phyloP scores from a whole-genome alignment of 306 rosid species.

The Cucumis cinereus region DNA sequence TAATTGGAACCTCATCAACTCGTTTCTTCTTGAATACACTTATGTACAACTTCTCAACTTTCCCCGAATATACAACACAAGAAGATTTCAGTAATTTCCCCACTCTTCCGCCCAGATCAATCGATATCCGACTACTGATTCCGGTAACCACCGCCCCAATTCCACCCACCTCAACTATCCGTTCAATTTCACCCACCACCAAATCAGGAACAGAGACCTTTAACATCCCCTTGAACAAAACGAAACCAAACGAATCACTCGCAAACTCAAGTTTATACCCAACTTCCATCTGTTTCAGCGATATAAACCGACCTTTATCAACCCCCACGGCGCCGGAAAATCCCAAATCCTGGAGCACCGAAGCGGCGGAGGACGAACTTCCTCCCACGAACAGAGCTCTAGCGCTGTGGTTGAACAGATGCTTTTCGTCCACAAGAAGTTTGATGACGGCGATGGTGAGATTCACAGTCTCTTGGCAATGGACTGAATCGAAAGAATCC shows the following conservation, averaged over 20 bases:
- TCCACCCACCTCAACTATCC: conserved; percentile 66
- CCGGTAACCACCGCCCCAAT: conserved; percentile 47
- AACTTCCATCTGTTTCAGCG: conserved; percentile 23
- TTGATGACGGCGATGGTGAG: conserved; percentile 31
- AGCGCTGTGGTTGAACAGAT: conserved; percentile 22
- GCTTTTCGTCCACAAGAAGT: conserved; percentile 20
- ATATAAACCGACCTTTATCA: conserved; percentile 21
- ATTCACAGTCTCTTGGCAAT: conserved; percentile 26
- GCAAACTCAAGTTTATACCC: conserved; percentile 22
- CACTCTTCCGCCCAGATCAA: conserved; percentile 50
- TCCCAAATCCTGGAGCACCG: conserved; percentile 43
- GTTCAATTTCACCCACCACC: conserved; percentile 64
- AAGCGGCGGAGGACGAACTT: conserved; percentile 23
- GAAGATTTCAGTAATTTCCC: conserved; percentile 45
- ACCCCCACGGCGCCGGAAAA: conserved; percentile 38
- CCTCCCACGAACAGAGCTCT: conserved; percentile 55
- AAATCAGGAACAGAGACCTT: conserved; percentile 54
- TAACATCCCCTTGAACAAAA: conserved; percentile 39
- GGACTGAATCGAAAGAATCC: conserved; percentile 36
- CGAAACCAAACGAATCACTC: conserved; percentile 55
- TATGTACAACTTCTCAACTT: conserved; percentile 27
- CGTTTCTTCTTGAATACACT: conserved; percentile 57
- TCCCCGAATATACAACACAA: conserved; percentile 31
- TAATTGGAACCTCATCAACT: conserved; percentile 22
- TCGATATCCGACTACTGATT: conserved; percentile 13